Evolutionary conservation across 2,329 filamentous ascomycete species (phyloP).

Genomic region (Thermoascus crustaceus): DNA sequence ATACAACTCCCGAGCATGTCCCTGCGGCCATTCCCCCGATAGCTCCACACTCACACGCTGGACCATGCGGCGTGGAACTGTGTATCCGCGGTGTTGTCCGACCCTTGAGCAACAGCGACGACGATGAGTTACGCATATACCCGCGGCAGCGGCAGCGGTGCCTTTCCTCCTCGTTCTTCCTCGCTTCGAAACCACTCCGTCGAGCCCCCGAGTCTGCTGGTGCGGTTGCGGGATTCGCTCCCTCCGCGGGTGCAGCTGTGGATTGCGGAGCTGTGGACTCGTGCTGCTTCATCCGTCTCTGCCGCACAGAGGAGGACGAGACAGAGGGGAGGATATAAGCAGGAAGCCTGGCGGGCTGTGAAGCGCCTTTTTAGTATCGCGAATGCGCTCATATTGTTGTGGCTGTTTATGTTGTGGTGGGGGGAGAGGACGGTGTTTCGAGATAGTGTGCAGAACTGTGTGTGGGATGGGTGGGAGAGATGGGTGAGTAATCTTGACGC

Average conservation of each 20-base stretch:
- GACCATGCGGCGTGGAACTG: not conserved
- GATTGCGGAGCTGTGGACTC: conserved; percentile 12
- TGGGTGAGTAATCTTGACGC: conserved; percentile 57
- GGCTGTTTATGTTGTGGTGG: conserved; percentile 72
- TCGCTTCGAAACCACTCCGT: conserved; percentile 10
- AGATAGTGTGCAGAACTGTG: conserved; percentile 60
- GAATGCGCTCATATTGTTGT: conserved; percentile 61
- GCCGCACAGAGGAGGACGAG: conserved; percentile 6
- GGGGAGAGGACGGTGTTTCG: conserved; percentile 75
- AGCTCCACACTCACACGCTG: too few species aligned
- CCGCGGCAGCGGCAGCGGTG: conserved; percentile 16
- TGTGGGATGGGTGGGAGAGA: conserved; percentile 82
- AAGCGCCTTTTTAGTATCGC: conserved; percentile 39
- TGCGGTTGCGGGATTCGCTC: conserved; percentile 12
- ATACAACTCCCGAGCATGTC: too few species aligned
- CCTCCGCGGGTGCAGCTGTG: conserved; percentile 17
- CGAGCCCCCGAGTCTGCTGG: conserved; percentile 7
- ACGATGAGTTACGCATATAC: conserved; percentile 30
- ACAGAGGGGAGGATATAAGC: conserved; percentile 12
- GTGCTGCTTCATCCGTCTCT: conserved; percentile 4
- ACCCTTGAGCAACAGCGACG: conserved; percentile 7
- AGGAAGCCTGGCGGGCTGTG: conserved; percentile 8
- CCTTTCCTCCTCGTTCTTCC: conserved; percentile 19
- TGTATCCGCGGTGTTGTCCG: not conserved
- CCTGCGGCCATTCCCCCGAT: too few species aligned